These are phyloP conservation scores for Coniophora puteana DNA, from an alignment of 1,284 basidiomycete species.

Conservation along the genomic window DNA sequence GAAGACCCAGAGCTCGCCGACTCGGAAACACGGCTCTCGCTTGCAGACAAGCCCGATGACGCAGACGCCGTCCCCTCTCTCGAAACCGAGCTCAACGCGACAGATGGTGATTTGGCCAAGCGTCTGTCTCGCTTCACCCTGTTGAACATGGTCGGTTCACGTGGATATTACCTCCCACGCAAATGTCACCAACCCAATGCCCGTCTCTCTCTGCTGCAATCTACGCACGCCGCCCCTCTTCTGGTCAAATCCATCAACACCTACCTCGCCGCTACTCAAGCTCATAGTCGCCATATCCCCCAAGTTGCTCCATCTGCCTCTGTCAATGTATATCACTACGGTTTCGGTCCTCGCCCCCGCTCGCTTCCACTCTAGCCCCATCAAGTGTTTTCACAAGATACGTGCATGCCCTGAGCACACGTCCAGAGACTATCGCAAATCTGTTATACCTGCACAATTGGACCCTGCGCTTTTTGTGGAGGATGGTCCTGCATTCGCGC, in stretches of 20 bases:
- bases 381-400: neutral
- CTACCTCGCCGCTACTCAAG: neutral
- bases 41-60: too few species aligned
- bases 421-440: neutral
- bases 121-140: too few species aligned
- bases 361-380: neutral
- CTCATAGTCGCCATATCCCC: neutral
- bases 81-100: too few species aligned
- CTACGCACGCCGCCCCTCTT: neutral
- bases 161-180: neutral
- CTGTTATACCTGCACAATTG: conserved; percentile 1
- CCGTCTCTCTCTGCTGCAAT: neutral
- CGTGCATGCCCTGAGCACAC: neutral
- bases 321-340: neutral
- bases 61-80: too few species aligned
- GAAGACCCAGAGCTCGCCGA: too few species aligned
- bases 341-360: neutral
- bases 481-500: neutral
- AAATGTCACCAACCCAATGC: neutral
- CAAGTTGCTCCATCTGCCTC: neutral
- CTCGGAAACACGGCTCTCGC: too few species aligned
- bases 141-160: too few species aligned
- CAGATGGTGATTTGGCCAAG: too few species aligned
- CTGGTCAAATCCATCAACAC: neutral
- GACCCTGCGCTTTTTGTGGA: conserved; percentile 1